These are phyloP conservation scores for Chlamydomonas eustigma DNA, from an alignment of 139 green algal species.

Conservation along the genomic window DNA sequence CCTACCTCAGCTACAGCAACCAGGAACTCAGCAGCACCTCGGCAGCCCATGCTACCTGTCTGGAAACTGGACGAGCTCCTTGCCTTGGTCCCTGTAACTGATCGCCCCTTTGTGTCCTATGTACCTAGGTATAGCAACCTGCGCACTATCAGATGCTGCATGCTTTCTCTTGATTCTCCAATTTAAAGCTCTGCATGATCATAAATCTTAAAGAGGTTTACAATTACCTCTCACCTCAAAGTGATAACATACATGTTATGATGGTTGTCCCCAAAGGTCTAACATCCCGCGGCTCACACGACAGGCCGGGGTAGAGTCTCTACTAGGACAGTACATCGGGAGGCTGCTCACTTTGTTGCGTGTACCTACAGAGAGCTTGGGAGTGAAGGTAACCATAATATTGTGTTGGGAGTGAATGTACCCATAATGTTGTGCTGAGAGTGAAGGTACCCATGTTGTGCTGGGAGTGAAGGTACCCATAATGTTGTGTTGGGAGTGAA, in stretches of 20 bases:
- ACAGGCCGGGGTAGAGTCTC: neutral
- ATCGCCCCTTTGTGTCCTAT: slow-evolving; percentile 11
- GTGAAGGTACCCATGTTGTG: too few relatives aligned
- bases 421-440: too few relatives aligned
- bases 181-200: too few relatives aligned
- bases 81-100: neutral
- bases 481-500: too few relatives aligned
- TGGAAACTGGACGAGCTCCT: neutral
- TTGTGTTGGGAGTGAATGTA: too few relatives aligned
- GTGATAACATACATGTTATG: too few relatives aligned
- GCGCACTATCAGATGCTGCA: too few relatives aligned
- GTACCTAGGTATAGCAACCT: neutral
- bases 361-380: neutral
- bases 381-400: neutral
- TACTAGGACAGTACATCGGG: slow-evolving; percentile 5
- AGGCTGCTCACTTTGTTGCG: slow-evolving; percentile 1
- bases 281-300: slow-evolving; percentile 5
- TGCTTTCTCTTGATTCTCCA: too few relatives aligned
- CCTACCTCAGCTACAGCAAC: neutral
- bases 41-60: neutral
- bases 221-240: too few relatives aligned
- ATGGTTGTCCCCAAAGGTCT: neutral
- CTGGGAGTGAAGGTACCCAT: too few relatives aligned
- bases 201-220: too few relatives aligned
- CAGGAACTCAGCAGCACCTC: too few relatives aligned